Percentiles rank a stretch among this genome's conserved stretches.
phyloP scores from a whole-genome alignment of 768 basidiomycete genomes.

The Neoboletus brunneissimus region DNA sequence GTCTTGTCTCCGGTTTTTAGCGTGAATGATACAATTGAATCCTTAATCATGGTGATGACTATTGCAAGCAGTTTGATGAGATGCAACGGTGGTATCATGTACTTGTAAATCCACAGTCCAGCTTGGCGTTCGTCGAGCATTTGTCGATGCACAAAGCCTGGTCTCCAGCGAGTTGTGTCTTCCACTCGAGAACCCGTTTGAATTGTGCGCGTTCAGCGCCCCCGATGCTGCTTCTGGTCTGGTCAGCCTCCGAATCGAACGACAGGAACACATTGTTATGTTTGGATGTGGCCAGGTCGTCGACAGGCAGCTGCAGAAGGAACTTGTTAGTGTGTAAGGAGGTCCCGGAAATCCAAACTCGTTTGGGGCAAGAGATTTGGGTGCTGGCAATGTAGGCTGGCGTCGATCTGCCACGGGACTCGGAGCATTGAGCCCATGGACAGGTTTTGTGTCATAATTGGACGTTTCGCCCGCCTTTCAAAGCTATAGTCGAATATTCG shows the following conservation, averaged over 20 bases:
- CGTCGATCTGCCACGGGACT: not conserved
- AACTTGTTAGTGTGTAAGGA: no score
- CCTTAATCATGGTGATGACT: not conserved
- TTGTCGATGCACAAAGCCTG: not conserved
- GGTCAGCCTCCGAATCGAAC: not conserved
- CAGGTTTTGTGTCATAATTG: not conserved
- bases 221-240: not conserved
- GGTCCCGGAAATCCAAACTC: no score
- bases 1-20: conserved; percentile 29
- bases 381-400: not conserved
- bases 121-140: not conserved
- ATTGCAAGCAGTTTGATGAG: not conserved
- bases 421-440: not conserved
- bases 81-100: not conserved
- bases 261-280: not conserved
- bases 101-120: not conserved
- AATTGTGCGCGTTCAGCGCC: not conserved
- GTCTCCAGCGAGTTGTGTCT: not conserved
- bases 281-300: not conserved
- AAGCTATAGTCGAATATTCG: not conserved
- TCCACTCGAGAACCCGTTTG: not conserved
- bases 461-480: not conserved
- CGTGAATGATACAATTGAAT: not conserved
- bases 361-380: not conserved
- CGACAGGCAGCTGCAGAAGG: not conserved